Conservation (phyloP, 2,329 filamentous ascomycete genomes). For the Alternaria sp. region DNA sequence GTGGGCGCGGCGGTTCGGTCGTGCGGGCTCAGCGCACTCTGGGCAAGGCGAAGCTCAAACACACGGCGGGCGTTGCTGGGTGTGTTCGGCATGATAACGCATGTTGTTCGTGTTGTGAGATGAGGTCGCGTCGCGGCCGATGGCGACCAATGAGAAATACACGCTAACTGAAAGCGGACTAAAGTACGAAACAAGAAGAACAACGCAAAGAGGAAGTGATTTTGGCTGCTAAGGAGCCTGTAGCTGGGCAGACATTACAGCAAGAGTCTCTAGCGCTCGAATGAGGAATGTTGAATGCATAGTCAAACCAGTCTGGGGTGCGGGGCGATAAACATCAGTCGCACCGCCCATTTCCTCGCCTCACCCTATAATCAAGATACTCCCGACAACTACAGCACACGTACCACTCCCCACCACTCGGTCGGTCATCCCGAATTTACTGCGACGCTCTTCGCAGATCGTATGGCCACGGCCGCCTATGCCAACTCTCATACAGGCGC, state of each 20-base stretch:
- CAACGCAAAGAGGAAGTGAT: neutral
- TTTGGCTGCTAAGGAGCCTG: neutral
- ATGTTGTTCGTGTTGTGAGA: neutral
- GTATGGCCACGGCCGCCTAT: neutral
- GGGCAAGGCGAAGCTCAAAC: neutral
- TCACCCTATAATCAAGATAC: neutral
- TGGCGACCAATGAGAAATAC: neutral
- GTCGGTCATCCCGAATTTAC: neutral
- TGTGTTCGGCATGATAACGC: neutral
- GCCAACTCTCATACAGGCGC: constrained; percentile 35
- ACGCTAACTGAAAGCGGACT: neutral
- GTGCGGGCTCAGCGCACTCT: neutral
- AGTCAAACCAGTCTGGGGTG: neutral
- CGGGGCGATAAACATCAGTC: neutral
- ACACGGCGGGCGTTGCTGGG: neutral
- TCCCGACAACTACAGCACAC: neutral
- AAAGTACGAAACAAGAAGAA: no score
- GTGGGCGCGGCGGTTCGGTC: neutral
- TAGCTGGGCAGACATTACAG: neutral
- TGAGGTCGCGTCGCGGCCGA: neutral
- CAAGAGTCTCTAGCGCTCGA: neutral
- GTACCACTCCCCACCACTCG: neutral
- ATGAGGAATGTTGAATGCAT: neutral
- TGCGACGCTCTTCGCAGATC: neutral
- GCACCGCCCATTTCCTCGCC: neutral